Evolutionary conservation across 805 yeast genomes (phyloP).

Genomic region (Metschnikowia borealis): DNA sequence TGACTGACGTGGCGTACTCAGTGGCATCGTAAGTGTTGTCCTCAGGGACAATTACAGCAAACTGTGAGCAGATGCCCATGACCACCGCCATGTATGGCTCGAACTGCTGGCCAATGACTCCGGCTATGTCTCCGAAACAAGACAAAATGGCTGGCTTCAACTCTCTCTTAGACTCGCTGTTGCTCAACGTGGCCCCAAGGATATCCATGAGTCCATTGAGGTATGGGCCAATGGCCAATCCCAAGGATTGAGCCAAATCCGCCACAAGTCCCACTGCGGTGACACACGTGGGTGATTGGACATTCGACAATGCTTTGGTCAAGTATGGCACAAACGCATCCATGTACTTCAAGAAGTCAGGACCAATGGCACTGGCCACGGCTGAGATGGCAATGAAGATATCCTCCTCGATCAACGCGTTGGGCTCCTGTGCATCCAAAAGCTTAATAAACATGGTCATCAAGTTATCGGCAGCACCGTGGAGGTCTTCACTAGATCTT

Average conservation of each 20-base stretch:
- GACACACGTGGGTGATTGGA: constrained; percentile 76
- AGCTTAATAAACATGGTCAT: constrained; percentile 80
- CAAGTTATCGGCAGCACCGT: constrained; percentile 70
- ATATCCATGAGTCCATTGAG: constrained; percentile 79
- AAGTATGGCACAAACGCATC: constrained; percentile 79
- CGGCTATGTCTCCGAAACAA: constrained; percentile 93
- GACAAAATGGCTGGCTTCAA: constrained; percentile 84
- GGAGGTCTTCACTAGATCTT: constrained; percentile 65
- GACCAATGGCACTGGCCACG: constrained; percentile 76
- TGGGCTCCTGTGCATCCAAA: constrained; percentile 54
- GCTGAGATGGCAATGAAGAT: constrained; percentile 89
- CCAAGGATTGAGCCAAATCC: constrained; percentile 87
- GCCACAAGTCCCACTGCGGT: constrained; percentile 95
- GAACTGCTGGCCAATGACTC: constrained; percentile 77
- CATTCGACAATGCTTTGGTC: constrained; percentile 72
- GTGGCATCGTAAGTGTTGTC: constrained; percentile 69
- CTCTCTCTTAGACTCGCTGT: constrained; percentile 67
- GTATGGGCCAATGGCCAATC: constrained; percentile 66
- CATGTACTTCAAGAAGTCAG: constrained; percentile 70
- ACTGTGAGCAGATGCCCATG: constrained; percentile 69
- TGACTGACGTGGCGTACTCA: constrained; percentile 68
- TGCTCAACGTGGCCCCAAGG: constrained; percentile 68
- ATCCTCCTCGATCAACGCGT: constrained; percentile 88
- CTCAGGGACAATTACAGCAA: constrained; percentile 58
- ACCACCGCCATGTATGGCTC: constrained; percentile 74